phyloP scores from a whole-genome alignment of 225 moss, liverwort and hornwort genomes.

The Takakia lepidozioides region DNA sequence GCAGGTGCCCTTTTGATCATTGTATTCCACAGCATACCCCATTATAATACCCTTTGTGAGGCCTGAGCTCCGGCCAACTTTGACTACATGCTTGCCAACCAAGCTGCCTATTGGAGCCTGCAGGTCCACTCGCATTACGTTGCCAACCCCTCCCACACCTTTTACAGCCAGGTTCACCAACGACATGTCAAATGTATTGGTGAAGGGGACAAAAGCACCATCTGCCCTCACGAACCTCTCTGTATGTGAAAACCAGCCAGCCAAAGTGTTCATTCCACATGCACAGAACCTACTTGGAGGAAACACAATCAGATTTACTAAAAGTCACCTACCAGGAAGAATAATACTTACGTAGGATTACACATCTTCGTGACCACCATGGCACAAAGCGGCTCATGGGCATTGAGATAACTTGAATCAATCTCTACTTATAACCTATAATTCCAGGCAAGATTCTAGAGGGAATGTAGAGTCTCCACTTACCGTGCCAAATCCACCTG shows the following conservation, averaged over 20 bases:
- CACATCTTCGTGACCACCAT: background rate
- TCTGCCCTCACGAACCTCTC: conserved; percentile 29
- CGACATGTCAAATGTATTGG: conserved; percentile 16
- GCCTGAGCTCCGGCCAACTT: conserved; percentile 30
- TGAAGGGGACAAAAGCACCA: conserved; percentile 23
- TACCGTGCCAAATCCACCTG: no score
- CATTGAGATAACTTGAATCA: background rate
- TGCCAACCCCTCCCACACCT: conserved; percentile 21
- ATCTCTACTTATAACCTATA: no score
- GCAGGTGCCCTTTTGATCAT: conserved; percentile 15
- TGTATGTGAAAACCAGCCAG: conserved; percentile 2
- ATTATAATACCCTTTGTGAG: conserved; percentile 23
- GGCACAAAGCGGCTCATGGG: no score
- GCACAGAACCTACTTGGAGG: background rate
- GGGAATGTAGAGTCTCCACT: no score
- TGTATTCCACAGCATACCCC: conserved; percentile 28
- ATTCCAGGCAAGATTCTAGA: no score
- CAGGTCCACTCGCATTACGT: conserved; percentile 13
- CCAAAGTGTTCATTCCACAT: background rate
- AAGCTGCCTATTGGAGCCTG: conserved; percentile 17
- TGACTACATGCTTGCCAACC: conserved; percentile 16
- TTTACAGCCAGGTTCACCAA: conserved; percentile 12
- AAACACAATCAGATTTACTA: background rate
- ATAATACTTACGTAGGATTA: background rate
- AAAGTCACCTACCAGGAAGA: background rate